Percentiles rank a stretch among this genome's conserved stretches.
These are phyloP conservation scores for Ogataea populi-albae DNA, from an alignment of 805 yeast genomes.

Conservation along the genomic window DNA sequence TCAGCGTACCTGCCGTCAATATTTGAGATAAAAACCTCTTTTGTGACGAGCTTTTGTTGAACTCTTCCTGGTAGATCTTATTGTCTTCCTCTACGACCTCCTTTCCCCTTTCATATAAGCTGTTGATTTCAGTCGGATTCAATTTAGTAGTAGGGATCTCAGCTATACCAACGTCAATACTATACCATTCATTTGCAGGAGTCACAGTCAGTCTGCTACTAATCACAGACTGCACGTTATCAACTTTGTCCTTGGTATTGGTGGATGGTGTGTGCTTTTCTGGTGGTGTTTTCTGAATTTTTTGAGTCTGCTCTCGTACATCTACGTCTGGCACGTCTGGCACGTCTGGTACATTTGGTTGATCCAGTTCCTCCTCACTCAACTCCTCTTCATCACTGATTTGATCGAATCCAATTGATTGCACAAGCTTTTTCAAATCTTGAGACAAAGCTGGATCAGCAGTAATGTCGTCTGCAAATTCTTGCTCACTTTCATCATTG, in stretches of 20 bases:
- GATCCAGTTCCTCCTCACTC: conserved; percentile 34
- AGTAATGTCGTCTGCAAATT: conserved; percentile 41
- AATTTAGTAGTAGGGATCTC: conserved; percentile 34
- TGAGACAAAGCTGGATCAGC: conserved; percentile 43
- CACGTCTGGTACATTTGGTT: conserved; percentile 35
- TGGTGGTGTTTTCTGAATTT: conserved; percentile 22
- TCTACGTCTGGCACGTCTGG: conserved; percentile 38
- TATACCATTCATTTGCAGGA: conserved; percentile 74
- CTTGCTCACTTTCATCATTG: conserved; percentile 53
- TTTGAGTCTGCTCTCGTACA: conserved; percentile 36
- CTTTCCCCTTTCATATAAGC: conserved; percentile 64
- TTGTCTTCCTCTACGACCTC: conserved; percentile 68
- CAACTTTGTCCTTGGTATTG: conserved; percentile 26
- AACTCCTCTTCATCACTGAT: conserved; percentile 37
- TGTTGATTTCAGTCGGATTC: conserved; percentile 55
- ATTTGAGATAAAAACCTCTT: conserved; percentile 85
- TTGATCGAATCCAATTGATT: conserved; percentile 59
- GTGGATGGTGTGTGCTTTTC: background rate
- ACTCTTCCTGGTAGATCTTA: conserved; percentile 65
- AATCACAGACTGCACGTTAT: conserved; percentile 45
- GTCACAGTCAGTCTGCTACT: conserved; percentile 57
- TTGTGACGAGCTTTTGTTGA: conserved; percentile 73
- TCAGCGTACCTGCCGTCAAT: conserved; percentile 86
- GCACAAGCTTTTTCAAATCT: conserved; percentile 63
- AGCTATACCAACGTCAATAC: conserved; percentile 42